These are phyloP conservation scores for Kluyveromyces nonfermentans DNA, from an alignment of 805 yeast genomes.

Conservation along the genomic window DNA sequence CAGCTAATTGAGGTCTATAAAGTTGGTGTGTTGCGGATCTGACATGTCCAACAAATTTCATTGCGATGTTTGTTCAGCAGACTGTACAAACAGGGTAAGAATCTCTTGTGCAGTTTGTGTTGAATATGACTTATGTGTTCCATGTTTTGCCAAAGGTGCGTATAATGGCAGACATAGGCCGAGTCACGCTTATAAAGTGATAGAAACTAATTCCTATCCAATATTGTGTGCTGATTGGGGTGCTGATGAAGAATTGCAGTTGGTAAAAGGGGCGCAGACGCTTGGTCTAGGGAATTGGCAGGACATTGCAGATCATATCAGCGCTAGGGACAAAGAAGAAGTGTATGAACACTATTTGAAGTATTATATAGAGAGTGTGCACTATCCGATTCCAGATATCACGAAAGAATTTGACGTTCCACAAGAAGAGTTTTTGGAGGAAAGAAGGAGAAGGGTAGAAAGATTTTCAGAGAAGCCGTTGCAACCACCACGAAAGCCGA, in stretches of 20 bases:
- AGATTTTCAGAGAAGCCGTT: constrained; percentile 59
- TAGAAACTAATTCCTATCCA: constrained; percentile 93
- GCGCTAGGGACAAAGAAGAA: constrained; percentile 85
- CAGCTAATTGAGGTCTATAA: not conserved
- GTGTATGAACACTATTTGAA: constrained; percentile 74
- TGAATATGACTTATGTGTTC: constrained; percentile 96
- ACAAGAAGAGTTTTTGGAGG: constrained; percentile 59
- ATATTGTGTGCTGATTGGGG: constrained; percentile 91
- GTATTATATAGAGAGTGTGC: constrained; percentile 55
- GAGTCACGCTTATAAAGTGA: constrained; percentile 82
- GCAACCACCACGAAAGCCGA: constrained; percentile 81
- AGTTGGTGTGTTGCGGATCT: not conserved
- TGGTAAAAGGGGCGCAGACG: constrained; percentile 87
- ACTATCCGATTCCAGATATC: constrained; percentile 87
- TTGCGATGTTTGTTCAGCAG: constrained; percentile 95
- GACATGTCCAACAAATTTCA: constrained; percentile 49
- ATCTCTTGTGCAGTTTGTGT: constrained; percentile 86
- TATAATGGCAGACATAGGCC: constrained; percentile 84
- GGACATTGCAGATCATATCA: constrained; percentile 93
- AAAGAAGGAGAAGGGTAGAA: constrained; percentile 65
- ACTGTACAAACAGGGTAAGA: constrained; percentile 86
- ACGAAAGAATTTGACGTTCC: constrained; percentile 58
- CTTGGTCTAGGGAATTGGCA: constrained; percentile 96
- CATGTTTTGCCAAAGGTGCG: constrained; percentile 84
- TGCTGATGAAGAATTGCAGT: constrained; percentile 88